phyloP scores from a whole-genome alignment of 1,139 yeast genomes.

The Pichia sp. region DNA sequence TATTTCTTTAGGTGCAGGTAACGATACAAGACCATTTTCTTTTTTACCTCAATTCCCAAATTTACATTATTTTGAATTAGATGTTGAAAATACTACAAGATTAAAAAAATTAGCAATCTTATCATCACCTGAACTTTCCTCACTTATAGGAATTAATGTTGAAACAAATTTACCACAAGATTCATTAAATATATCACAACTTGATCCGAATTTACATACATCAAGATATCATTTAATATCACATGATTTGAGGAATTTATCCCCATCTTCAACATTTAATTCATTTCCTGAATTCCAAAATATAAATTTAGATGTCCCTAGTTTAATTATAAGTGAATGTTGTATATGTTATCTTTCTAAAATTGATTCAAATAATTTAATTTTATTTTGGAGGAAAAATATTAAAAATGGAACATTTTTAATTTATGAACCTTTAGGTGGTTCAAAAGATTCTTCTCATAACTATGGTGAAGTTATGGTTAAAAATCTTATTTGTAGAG shows the following conservation, averaged over 20 bases:
- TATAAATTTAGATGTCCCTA: conserved; percentile 44
- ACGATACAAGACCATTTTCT: conserved; percentile 75
- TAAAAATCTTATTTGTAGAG: conserved; percentile 61
- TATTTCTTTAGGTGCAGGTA: conserved; percentile 89
- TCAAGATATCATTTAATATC: conserved; percentile 48
- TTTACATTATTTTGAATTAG: conserved; percentile 63
- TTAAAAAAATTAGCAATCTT: conserved; percentile 55
- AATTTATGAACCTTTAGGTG: conserved; percentile 82
- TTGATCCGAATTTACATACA: conserved; percentile 35
- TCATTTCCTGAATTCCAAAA: conserved; percentile 2
- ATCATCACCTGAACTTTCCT: conserved; percentile 27
- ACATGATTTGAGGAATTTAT: conserved; percentile 44
- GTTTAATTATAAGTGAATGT: conserved; percentile 80
- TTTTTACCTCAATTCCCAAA: conserved; percentile 33
- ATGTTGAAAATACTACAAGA: conserved; percentile 57
- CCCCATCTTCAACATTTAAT: not conserved
- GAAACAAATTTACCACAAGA: conserved; percentile 14
- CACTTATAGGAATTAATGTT: conserved; percentile 16
- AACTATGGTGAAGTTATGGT: conserved; percentile 77
- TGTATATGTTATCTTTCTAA: conserved; percentile 77
- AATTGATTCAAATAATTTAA: conserved; percentile 45
- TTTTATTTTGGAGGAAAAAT: conserved; percentile 35
- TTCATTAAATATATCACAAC: conserved; percentile 17
- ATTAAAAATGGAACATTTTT: conserved; percentile 38
- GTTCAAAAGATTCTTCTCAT: conserved; percentile 17